These are phyloP conservation scores for Populus nigra DNA, from an alignment of 345 rosid species.

Conservation along the genomic window DNA sequence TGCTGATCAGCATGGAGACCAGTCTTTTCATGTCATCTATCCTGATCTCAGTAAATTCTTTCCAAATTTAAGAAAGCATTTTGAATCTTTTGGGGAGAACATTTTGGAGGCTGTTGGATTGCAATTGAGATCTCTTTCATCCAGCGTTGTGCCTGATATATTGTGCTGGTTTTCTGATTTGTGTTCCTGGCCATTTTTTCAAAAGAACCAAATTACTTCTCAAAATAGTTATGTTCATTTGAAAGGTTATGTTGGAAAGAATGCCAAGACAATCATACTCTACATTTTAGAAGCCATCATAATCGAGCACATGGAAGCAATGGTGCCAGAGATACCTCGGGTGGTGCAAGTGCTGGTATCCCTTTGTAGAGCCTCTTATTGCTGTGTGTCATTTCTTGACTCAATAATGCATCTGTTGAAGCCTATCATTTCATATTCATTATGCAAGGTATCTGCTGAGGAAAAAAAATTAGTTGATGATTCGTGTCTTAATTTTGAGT, in stretches of 20 bases:
- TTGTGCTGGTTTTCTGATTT: constrained; percentile 84
- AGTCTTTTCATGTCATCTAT: constrained; percentile 54
- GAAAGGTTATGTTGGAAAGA: constrained; percentile 65
- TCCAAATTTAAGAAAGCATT: constrained; percentile 67
- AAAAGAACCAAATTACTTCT: constrained; percentile 25
- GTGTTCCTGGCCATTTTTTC: constrained; percentile 57
- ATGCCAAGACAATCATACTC: constrained; percentile 74
- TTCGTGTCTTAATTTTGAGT: constrained; percentile 64
- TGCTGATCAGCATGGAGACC: constrained; percentile 35
- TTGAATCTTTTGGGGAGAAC: constrained; percentile 62
- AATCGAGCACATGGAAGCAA: constrained; percentile 71
- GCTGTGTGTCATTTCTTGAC: constrained; percentile 62
- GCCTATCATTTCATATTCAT: constrained; percentile 72
- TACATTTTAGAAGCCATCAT: constrained; percentile 67
- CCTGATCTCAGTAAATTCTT: constrained; percentile 63
- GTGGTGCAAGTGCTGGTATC: constrained; percentile 66
- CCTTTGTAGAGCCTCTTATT: constrained; percentile 58
- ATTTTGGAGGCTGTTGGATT: constrained; percentile 76
- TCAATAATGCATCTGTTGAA: constrained; percentile 52
- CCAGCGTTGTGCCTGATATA: constrained; percentile 58
- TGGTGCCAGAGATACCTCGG: constrained; percentile 80
- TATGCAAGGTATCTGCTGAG: constrained; percentile 51
- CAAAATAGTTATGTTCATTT: constrained; percentile 32
- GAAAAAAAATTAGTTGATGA: constrained; percentile 47
- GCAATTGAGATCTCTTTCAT: constrained; percentile 64